A percentile compares a stretch with the other conserved stretches of the same genome.
Conservation (phyloP, 495 filamentous ascomycete genomes). For the Penicillium samsonianum region DNA sequence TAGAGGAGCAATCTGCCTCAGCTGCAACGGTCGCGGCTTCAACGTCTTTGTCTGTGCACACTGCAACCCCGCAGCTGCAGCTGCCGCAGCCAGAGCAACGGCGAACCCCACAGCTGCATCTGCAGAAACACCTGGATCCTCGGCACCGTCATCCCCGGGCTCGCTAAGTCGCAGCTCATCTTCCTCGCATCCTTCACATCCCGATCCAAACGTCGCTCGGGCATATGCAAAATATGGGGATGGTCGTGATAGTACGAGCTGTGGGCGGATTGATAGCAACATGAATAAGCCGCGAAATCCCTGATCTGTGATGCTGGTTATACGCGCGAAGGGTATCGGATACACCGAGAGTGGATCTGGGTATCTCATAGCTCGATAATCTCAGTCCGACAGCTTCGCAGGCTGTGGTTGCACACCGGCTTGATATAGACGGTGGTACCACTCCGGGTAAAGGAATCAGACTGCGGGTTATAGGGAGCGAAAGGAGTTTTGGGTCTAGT, state of each 20-base stretch:
- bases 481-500: background rate
- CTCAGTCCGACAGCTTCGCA: background rate
- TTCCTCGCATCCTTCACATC: slow-evolving; percentile 30
- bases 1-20: slow-evolving; percentile 38
- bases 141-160: slow-evolving; percentile 29
- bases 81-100: slow-evolving; percentile 18
- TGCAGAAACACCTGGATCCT: slow-evolving; percentile 25
- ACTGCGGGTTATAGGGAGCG: background rate
- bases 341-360: background rate
- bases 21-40: slow-evolving; percentile 41
- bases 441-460: background rate
- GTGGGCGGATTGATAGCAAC: slow-evolving; percentile 29
- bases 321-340: background rate
- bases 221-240: slow-evolving; percentile 23
- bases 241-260: slow-evolving; percentile 21
- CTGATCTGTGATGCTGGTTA: slow-evolving; percentile 8
- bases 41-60: slow-evolving; percentile 40
- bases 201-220: slow-evolving; percentile 14
- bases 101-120: slow-evolving; percentile 17
- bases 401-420: background rate
- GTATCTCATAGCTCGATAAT: background rate
- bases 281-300: slow-evolving; percentile 26
- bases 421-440: background rate
- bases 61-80: slow-evolving; percentile 37
- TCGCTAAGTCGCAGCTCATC: slow-evolving; percentile 39